phyloP scores from a whole-genome alignment of 2,329 filamentous ascomycete species.

The Celoporthe dispersa region DNA sequence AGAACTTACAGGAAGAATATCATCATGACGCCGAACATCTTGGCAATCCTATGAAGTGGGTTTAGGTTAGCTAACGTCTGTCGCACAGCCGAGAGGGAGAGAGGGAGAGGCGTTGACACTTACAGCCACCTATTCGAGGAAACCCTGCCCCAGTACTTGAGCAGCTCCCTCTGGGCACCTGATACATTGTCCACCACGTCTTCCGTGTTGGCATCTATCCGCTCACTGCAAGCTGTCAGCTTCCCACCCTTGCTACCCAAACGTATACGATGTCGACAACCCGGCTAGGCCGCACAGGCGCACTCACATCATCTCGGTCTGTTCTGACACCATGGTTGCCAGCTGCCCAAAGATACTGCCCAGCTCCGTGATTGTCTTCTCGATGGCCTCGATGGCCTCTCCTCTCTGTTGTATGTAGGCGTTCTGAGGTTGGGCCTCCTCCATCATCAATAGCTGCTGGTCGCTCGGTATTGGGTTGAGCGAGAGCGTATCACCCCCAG shows the following conservation, averaged over 20 bases:
- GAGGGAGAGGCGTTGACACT: background rate
- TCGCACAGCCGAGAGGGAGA: background rate
- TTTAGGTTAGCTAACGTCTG: background rate
- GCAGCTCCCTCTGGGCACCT: conserved; percentile 88
- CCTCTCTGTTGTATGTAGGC: conserved; percentile 91
- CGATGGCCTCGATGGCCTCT: conserved; percentile 95
- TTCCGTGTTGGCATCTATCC: conserved; percentile 96
- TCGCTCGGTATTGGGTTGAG: conserved; percentile 82
- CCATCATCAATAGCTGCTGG: conserved; percentile 89
- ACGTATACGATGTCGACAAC: background rate
- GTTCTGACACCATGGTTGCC: conserved; percentile 95
- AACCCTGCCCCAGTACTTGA: conserved; percentile 96
- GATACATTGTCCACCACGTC: conserved; percentile 99
- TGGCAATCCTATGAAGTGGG: conserved; percentile 54
- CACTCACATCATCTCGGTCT: conserved; percentile 83
- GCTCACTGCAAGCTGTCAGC: conserved; percentile 52
- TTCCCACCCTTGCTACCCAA: background rate
- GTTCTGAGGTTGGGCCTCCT: conserved; percentile 85
- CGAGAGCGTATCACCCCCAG: conserved; percentile 76
- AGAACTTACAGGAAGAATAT: conserved; percentile 77
- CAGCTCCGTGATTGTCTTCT: conserved; percentile 90
- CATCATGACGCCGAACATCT: conserved; percentile 90
- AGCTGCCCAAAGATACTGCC: conserved; percentile 92
- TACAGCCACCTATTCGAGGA: conserved; percentile 89
- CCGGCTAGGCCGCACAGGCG: background rate